Base-by-base conservation (phyloP, 306 rosid species). In the Ziziphus jujuba region DNA sequence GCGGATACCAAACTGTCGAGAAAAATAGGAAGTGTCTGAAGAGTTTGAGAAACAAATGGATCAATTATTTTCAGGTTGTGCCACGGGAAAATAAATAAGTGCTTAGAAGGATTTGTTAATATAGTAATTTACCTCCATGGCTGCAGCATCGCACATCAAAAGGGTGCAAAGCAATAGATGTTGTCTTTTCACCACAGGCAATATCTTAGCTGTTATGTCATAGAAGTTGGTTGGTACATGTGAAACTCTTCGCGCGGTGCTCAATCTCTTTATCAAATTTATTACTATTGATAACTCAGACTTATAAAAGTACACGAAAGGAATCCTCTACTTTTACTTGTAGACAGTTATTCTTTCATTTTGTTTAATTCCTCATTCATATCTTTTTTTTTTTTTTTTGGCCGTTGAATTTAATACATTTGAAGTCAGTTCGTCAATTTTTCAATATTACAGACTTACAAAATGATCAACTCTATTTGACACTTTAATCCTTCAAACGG, bases 21-120 rank as follows among this genome's bases (percentile, higher is more conserved):
- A 81, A 85, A 89, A 25, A 89, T 87, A 49, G 96, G 96, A 73
- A 89, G 96, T 67, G 93, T 76, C 93, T 89, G 74, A 60, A 45
- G 56, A 70, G 11, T 58, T 22, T 43, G 8, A 7, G 3, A 45
- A 22, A 28, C 2, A 31, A 9, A 48, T 64, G 16, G 38, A 47
- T 25, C 1, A 1, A n/a, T n/a, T 43, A 16, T 40, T 61, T 62
- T 21, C 14, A 36, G 45, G 31, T 24, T 17, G 15, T 1, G 16
- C 24, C 20, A 6, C 9, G 12, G 21, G 16, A 23, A 28, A 28
- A 48, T 0, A 31, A 28, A 34, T 35, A 62, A 53, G 6, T 63
- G 53, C 45, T 47, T 21, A 34, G 4, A 7, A 24, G 7, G 22
- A 44, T 16, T 20, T 23, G 67, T 10, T 31, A 34, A 34, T 9